Base-by-base conservation (phyloP, 257 asterid genomes). In the Thymus quinquecostatus region DNA sequence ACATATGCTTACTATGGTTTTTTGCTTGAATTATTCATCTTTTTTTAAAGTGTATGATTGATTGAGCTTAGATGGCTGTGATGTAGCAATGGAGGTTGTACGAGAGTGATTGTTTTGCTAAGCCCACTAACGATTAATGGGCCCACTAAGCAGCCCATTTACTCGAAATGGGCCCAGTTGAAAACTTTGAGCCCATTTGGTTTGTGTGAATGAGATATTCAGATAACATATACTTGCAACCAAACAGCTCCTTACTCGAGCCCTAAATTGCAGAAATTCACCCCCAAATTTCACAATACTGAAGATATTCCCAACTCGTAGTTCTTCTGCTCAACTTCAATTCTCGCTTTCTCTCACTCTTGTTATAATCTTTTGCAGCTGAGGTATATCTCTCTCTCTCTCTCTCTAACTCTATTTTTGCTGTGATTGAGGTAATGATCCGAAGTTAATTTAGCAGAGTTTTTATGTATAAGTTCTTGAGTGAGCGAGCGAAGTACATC, bases 371-470 rank as follows among this genome's bases (percentile, higher is more conserved):
- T 21, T 2, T 27, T 38, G 64, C 70, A 30, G 69, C 28, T 33
- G 70, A 54, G 71, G 58, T n/a, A n/a, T 30, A 10, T 71, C 40
- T 71, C 44, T 70, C 62, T 34, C 10, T 21, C 44, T 44, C 3
- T n/a, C 34, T 38, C 5, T 7, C 1, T 50, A 4, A 2, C 28
- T 68, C 3, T 28, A 27, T 55, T 10, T 41, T 38, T 8, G 10
- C 5, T 36, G 47, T 60, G 47, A 44, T 71, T 60, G 75, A 34
- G 59, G 4, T 59, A 32, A 34, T 48, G 68, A 70, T 21, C 75
- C 27, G 66, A 21, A 61, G 51, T 61, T 8, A 40, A 9, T 36
- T 60, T 29, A n/a, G 48, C 49, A 27, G 12, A 12, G 33, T 40
- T 60, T 36, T 56, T 5, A 21, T 11, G 29, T 43, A 7, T 1